These are phyloP conservation scores for Vicia sativa DNA, from an alignment of 306 rosid species.

Conservation along the genomic window DNA sequence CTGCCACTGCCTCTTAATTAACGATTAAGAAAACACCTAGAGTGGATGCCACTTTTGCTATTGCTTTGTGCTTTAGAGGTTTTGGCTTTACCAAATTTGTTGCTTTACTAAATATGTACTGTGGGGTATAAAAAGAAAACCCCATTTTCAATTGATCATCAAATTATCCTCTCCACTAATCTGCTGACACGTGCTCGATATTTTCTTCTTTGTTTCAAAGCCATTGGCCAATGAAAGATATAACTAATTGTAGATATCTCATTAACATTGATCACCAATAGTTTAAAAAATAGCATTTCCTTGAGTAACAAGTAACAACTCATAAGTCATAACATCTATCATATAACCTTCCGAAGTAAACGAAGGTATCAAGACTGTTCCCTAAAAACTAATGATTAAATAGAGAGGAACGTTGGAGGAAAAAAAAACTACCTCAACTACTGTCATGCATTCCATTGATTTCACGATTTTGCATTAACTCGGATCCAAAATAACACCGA, in stretches of 20 bases:
- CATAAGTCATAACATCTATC: slow-evolving; percentile 18
- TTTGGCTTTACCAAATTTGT: slow-evolving; percentile 25
- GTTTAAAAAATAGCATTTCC: neutral
- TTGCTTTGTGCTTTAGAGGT: slow-evolving; percentile 40
- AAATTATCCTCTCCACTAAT: neutral
- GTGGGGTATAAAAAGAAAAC: neutral
- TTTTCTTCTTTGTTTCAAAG: neutral
- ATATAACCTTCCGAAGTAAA: neutral
- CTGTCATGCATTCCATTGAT: slow-evolving; percentile 6
- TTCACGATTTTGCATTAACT: neutral
- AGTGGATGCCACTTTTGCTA: slow-evolving; percentile 34
- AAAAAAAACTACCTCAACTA: slow-evolving; percentile 21
- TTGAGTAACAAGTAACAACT: slow-evolving; percentile 21
- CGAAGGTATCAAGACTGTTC: slow-evolving; percentile 2
- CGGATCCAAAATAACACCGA: neutral
- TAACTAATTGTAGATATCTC: neutral
- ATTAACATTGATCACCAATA: slow-evolving; percentile 2
- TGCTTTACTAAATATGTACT: slow-evolving; percentile 37
- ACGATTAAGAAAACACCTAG: slow-evolving; percentile 40
- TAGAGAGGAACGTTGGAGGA: neutral
- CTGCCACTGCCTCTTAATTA: slow-evolving; percentile 65
- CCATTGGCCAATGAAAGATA: slow-evolving; percentile 10
- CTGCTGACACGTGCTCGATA: slow-evolving; percentile 19
- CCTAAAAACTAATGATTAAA: neutral
- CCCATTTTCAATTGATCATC: slow-evolving; percentile 22